These are phyloP conservation scores for Fusarium sp. DNA, from an alignment of 2,329 filamentous ascomycete genomes.

Conservation along the genomic window DNA sequence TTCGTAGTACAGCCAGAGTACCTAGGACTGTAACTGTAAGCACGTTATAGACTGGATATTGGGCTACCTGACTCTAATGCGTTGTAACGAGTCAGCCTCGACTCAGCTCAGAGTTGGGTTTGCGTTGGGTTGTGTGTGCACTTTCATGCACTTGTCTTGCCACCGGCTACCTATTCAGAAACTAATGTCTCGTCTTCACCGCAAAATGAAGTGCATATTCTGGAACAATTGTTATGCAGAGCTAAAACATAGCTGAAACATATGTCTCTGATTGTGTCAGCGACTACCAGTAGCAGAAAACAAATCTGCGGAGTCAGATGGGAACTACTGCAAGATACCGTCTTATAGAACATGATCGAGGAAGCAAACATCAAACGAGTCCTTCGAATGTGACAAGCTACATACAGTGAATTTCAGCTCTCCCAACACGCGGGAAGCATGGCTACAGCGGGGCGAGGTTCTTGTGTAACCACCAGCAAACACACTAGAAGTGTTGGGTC, in stretches of 20 bases:
- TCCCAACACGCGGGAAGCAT: conserved; percentile 20
- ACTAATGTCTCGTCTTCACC: conserved; percentile 41
- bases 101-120: conserved; percentile 19
- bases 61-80: conserved; percentile 3
- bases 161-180: neutral
- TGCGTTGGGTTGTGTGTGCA: conserved; percentile 3
- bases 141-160: conserved; percentile 8
- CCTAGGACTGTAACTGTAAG: conserved; percentile 6
- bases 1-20: conserved; percentile 20
- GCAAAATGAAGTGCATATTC: conserved; percentile 33
- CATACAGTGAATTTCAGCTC: conserved; percentile 24
- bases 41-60: conserved; percentile 12
- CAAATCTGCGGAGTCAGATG: neutral
- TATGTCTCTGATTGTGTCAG: conserved; percentile 30
- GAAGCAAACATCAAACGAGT: neutral
- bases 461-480: conserved; percentile 37
- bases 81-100: conserved; percentile 31
- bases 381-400: too few relatives aligned
- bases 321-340: conserved; percentile 36
- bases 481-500: neutral
- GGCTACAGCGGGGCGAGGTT: conserved; percentile 23
- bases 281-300: neutral
- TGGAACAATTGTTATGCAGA: conserved; percentile 27
- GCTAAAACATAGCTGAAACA: conserved; percentile 18
- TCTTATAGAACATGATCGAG: conserved; percentile 1